Conservation (phyloP, 2,329 filamentous ascomycete genomes). For the Alternaria brassicae region DNA sequence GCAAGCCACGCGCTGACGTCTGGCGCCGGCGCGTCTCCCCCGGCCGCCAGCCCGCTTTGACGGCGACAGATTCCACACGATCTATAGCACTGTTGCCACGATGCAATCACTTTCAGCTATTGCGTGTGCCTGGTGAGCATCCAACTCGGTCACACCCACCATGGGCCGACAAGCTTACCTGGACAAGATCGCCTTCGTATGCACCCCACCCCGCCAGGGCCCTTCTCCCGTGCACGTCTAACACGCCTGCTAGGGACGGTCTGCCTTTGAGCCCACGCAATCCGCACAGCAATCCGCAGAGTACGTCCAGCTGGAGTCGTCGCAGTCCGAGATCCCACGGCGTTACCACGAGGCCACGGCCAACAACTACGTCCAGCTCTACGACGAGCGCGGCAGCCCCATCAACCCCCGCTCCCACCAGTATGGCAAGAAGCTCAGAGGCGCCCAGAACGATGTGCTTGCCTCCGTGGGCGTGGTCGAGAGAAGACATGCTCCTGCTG, state of each 20-base stretch:
- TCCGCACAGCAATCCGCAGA: slow-evolving; percentile 30
- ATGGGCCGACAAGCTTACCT: slow-evolving; percentile 51
- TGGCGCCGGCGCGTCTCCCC: slow-evolving; percentile 18
- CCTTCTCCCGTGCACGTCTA: slow-evolving; percentile 16
- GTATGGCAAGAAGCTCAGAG: slow-evolving; percentile 51
- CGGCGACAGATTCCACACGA: too few relatives aligned
- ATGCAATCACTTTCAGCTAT: not conserved
- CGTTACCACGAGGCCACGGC: slow-evolving; percentile 31
- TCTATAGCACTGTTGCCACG: not conserved
- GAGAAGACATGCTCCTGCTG: slow-evolving; percentile 39
- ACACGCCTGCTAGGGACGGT: slow-evolving; percentile 48
- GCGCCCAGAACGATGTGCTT: slow-evolving; percentile 58
- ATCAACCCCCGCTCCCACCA: slow-evolving; percentile 52
- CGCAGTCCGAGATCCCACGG: slow-evolving; percentile 33
- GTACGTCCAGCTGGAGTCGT: slow-evolving; percentile 38
- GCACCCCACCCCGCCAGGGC: slow-evolving; percentile 10
- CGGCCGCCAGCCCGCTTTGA: not conserved
- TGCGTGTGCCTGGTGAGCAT: not conserved
- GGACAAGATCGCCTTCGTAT: slow-evolving; percentile 49
- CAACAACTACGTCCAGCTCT: slow-evolving; percentile 49
- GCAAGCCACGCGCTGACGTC: slow-evolving; percentile 22
- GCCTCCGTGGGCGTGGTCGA: slow-evolving; percentile 58
- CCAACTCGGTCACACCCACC: not conserved
- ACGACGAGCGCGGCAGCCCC: slow-evolving; percentile 55
- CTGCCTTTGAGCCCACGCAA: slow-evolving; percentile 49